Base-by-base conservation (phyloP, 1,284 basidiomycete genomes). In the Trametes sp. region DNA sequence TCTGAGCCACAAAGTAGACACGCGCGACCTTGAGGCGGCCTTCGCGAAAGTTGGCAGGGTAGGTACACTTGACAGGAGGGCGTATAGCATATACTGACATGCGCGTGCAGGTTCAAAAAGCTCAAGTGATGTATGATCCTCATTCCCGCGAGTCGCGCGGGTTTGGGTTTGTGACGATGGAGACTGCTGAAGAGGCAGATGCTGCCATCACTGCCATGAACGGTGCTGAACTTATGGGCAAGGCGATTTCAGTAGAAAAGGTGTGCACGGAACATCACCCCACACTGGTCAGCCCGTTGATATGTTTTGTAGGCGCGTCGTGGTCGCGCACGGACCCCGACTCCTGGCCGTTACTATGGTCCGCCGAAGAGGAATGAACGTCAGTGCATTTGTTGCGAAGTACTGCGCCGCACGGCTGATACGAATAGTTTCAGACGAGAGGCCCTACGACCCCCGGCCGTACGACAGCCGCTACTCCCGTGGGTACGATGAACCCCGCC, bases 141-240 rank as follows among this genome's bases (percentile, higher is more conserved):
- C 97, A 98, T 80, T 91, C 92, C 64, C 91, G 94, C 72, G 96
- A 98, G 74, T 96, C 95, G 59, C 94, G 97, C 73, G 97, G 96
- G 41, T 98, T 99, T 72, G 97, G 95, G 48, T 99, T 99, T 77
- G 97, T 99, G 73, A 98, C 95, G 60, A 96, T 97, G 89, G 93
- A 95, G 75, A 85, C 85, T 38, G 76, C 73, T 45, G 94, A 95
- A 69, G 96, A 98, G 72, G 97, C 96, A 6, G 93, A 96, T 58
- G 92, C 92, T 53, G 95, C 93, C 54, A 90, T 98, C 69, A 86
- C 90, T 35, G 90, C 88, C 10, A 81, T 98, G 69, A 92, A 95
- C 76, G 86, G 87, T 50, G 90, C 90, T 63, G 93, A 95, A 61
- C 77, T 98, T 52, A 88, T 91, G 80, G 97, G 96, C 64, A 96